Percentiles rank a stretch among this genome's conserved stretches.
phyloP scores from a whole-genome alignment of 768 basidiomycete species.

The Podaxis sp. region DNA sequence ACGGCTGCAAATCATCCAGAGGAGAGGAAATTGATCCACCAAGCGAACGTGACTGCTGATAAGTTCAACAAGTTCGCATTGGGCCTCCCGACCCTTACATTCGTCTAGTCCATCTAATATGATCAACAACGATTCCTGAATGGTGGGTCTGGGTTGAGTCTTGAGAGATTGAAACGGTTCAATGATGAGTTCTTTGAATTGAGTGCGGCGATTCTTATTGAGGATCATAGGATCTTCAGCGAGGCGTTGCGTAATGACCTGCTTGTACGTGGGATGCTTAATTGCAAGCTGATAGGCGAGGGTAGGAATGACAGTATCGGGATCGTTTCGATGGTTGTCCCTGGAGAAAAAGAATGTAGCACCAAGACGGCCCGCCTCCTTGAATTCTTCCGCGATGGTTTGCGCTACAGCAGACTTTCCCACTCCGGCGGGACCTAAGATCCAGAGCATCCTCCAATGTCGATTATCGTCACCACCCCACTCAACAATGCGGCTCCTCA shows the following conservation, averaged over 20 bases:
- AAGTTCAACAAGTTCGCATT: slow-evolving; percentile 12
- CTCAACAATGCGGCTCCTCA: slow-evolving; percentile 8
- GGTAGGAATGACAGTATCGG: slow-evolving; percentile 9
- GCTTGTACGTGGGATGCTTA: slow-evolving; percentile 2
- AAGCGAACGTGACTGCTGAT: not conserved
- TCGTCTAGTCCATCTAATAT: slow-evolving; percentile 24
- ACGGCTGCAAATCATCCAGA: slow-evolving; percentile 5
- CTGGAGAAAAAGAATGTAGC: slow-evolving; percentile 21
- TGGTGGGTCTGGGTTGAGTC: not conserved
- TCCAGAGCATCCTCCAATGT: slow-evolving; percentile 17
- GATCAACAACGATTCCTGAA: not conserved
- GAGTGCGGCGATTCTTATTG: not conserved
- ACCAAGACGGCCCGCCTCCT: not conserved
- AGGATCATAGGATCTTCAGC: slow-evolving; percentile 14
- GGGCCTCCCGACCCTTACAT: slow-evolving; percentile 14
- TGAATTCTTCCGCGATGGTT: slow-evolving; percentile 14
- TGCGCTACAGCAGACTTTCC: slow-evolving; percentile 23
- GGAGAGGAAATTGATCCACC: not conserved
- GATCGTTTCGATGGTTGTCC: slow-evolving; percentile 2
- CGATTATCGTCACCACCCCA: slow-evolving; percentile 11
- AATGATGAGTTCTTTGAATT: slow-evolving; percentile 16
- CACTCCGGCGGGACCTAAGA: slow-evolving; percentile 20
- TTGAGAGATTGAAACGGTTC: slow-evolving; percentile 3
- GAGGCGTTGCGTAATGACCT: not conserved
- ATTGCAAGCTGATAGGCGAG: slow-evolving; percentile 19